Percentiles rank a stretch among this genome's conserved stretches.
phyloP scores from a whole-genome alignment of 148 eudicot species.

The Amaranthus palmeri region DNA sequence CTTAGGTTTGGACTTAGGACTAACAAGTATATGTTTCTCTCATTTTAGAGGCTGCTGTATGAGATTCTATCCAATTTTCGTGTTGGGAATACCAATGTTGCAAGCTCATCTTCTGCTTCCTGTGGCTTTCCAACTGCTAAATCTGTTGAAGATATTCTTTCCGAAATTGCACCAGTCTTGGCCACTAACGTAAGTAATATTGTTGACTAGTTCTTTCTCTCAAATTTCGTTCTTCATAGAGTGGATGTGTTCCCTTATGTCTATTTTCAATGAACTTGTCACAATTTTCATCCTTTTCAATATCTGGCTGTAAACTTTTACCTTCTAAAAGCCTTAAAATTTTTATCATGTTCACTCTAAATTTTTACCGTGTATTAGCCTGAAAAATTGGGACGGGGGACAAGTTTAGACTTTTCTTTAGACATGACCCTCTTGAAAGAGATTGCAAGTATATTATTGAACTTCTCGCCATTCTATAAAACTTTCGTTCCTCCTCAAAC shows the following conservation, averaged over 20 bases:
- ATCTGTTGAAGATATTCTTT: constrained; percentile 44
- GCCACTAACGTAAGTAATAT: constrained; percentile 30
- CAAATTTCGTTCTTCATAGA: background rate
- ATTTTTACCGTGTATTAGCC: no score
- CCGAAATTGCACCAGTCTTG: constrained; percentile 47
- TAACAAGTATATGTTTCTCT: background rate
- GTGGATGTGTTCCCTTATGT: background rate
- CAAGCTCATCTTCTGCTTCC: constrained; percentile 66
- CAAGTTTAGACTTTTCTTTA: no score
- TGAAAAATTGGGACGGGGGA: no score
- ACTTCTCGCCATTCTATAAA: no score
- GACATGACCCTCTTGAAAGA: no score
- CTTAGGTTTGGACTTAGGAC: background rate
- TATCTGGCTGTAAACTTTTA: background rate
- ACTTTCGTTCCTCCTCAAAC: no score
- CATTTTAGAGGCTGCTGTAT: constrained; percentile 43
- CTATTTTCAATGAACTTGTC: background rate
- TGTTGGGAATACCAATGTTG: constrained; percentile 41
- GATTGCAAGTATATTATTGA: no score
- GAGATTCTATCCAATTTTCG: constrained; percentile 66
- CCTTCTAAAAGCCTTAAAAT: no score
- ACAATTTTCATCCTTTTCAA: background rate
- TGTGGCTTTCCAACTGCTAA: constrained; percentile 36
- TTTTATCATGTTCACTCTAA: no score
- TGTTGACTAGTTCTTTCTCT: constrained; percentile 6